Conservation (phyloP, 2,329 filamentous ascomycete genomes). For the Ascomycota sp. region DNA sequence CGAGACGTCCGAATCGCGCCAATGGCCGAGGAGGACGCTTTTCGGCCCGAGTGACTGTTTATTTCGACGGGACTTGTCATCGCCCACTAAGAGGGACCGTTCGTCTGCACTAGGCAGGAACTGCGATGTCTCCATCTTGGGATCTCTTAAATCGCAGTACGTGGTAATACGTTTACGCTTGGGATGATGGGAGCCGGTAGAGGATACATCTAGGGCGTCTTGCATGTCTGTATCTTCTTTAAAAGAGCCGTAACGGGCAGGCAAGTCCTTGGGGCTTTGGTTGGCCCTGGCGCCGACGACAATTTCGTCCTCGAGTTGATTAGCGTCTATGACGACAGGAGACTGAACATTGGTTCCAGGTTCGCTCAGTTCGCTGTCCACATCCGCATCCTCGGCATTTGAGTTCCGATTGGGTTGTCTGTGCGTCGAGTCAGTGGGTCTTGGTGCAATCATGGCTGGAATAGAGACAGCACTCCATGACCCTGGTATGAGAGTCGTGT, state of each 20-base stretch:
- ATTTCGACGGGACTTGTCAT: slow-evolving; percentile 9
- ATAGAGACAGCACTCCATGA: not conserved
- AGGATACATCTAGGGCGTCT: slow-evolving; percentile 17
- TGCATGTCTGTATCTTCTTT: slow-evolving; percentile 22
- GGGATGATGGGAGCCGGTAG: slow-evolving; percentile 18
- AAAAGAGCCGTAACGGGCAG: slow-evolving; percentile 10
- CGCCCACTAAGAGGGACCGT: slow-evolving; percentile 6
- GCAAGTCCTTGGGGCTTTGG: slow-evolving; percentile 14
- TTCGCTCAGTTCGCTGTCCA: slow-evolving; percentile 21
- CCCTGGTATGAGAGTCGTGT: no score
- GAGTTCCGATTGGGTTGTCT: slow-evolving; percentile 11
- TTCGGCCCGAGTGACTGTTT: slow-evolving; percentile 16
- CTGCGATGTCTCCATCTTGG: slow-evolving; percentile 18
- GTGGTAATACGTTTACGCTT: slow-evolving; percentile 33
- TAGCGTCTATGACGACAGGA: slow-evolving; percentile 15
- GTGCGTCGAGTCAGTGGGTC: slow-evolving; percentile 6
- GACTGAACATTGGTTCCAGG: slow-evolving; percentile 14
- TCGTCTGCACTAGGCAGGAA: slow-evolving; percentile 12
- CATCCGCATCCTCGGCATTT: slow-evolving; percentile 16
- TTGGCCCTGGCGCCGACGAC: slow-evolving; percentile 24
- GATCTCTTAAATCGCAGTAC: slow-evolving; percentile 26
- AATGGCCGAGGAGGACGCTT: slow-evolving; percentile 31
- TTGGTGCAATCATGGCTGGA: not conserved
- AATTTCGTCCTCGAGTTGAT: slow-evolving; percentile 28
- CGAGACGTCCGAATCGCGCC: slow-evolving; percentile 33